Base-by-base conservation (phyloP, 495 filamentous ascomycete species). In the Acidiella bohemica region DNA sequence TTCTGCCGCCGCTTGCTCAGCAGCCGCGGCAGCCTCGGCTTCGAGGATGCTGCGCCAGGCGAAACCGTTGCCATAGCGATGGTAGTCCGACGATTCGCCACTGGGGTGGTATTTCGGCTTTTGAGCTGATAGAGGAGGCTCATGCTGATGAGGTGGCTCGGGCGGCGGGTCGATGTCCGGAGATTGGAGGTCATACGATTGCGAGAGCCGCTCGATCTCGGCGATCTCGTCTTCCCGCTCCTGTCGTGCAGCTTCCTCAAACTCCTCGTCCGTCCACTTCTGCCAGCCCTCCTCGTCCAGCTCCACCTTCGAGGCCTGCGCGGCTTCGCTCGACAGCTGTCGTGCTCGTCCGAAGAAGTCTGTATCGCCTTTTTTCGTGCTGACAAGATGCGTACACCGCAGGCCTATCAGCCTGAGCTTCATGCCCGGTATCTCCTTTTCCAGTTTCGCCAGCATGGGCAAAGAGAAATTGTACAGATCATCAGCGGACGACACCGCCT, bases 321-420 rank as follows among this genome's bases (percentile, higher is more conserved):
- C 24, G 2, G 8, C 23, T 9, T 40, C 43, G 2, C 32, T 22
- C 3, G 28, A 27, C 7, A 26, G 50, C 39, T 24, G 33, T 24
- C 47, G 32, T 11, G 47, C 55, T 74, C 52, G 9, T 28, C 84
- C 83, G 51, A 95, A 96, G 62, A 95, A 93, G 28, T 83, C 76
- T 37, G 78, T 71, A 12, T 74, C 69, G 2, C 60, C 65, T 53
- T 82, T 87, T 55, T 84, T 87, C 13, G 77, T 85, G 60, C 75
- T 88, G 16, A 93, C 71, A 5, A 99, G 65, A 51, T 93, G 74
- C 0, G 86, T 93, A 51, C 83, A 84, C 24, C 90, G 67, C 4
- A 99, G 64, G 3, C 90, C 90, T 71, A 99, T 82, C 13, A 99
- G 61, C 9, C 92, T 73, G 6, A 99, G 53, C 47, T 73, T 92